A percentile compares a stretch with the other conserved stretches of the same genome.
These are phyloP conservation scores for Epicoccum sorghinum DNA, from an alignment of 2,329 filamentous ascomycete genomes.

Conservation along the genomic window DNA sequence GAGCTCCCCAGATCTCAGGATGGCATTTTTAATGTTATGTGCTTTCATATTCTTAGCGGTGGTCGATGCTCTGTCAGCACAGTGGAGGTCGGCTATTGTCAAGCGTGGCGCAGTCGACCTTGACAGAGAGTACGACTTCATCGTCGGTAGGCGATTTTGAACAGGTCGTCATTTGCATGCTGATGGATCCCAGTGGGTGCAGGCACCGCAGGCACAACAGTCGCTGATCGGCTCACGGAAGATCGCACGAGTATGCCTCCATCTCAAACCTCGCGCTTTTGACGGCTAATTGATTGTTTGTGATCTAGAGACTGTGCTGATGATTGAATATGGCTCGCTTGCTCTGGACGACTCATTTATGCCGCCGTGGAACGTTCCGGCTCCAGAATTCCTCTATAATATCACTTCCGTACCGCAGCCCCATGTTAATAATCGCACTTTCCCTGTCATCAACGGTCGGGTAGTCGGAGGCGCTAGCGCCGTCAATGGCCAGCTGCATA, in stretches of 20 bases:
- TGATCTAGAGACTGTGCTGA: slow-evolving; percentile 29
- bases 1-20: too few species aligned
- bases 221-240: slow-evolving; percentile 36
- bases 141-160: not conserved
- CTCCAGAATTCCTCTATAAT: slow-evolving; percentile 31
- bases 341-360: slow-evolving; percentile 29
- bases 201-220: slow-evolving; percentile 32
- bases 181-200: slow-evolving; percentile 22
- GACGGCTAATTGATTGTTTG: too few species aligned
- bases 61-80: not conserved
- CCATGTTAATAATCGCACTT: slow-evolving; percentile 14
- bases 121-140: slow-evolving; percentile 1
- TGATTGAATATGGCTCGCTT: slow-evolving; percentile 37
- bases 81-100: not conserved
- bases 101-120: not conserved
- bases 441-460: slow-evolving; percentile 4
- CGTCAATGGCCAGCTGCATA: slow-evolving; percentile 35
- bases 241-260: slow-evolving; percentile 20
- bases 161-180: not conserved
- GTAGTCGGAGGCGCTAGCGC: slow-evolving; percentile 33
- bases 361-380: slow-evolving; percentile 28
- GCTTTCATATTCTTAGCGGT: too few species aligned
- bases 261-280: too few species aligned
- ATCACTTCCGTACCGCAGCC: slow-evolving; percentile 27
- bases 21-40: too few species aligned